Evolutionary conservation across 1,139 yeast genomes (phyloP).

Genomic region (Hansenula lynferdii): DNA sequence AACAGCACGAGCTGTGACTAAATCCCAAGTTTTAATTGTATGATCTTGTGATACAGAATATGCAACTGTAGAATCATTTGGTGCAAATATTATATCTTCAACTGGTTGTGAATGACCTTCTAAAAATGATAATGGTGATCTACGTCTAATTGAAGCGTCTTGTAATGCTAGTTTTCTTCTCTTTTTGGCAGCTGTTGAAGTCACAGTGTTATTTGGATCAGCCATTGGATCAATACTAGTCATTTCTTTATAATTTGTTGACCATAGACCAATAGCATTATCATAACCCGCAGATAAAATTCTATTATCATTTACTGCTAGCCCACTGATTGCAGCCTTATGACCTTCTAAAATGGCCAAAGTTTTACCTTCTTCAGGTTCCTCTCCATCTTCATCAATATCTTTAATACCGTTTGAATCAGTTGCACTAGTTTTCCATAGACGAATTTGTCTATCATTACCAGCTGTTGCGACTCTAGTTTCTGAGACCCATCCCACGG

Average conservation of each 20-base stretch:
- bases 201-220: slow-evolving; percentile 38
- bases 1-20: slow-evolving; percentile 74
- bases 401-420: slow-evolving; percentile 35
- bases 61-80: slow-evolving; percentile 69
- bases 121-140: slow-evolving; percentile 73
- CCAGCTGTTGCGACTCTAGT: slow-evolving; percentile 81
- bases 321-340: slow-evolving; percentile 76
- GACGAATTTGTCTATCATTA: slow-evolving; percentile 80
- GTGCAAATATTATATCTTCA: slow-evolving; percentile 75
- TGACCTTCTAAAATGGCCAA: slow-evolving; percentile 86
- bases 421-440: slow-evolving; percentile 71
- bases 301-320: slow-evolving; percentile 53
- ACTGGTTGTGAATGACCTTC: slow-evolving; percentile 86
- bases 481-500: slow-evolving; percentile 73
- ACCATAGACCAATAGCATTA: slow-evolving; percentile 81
- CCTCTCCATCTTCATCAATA: slow-evolving; percentile 42
- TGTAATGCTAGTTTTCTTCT: slow-evolving; percentile 79
- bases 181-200: slow-evolving; percentile 80
- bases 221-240: slow-evolving; percentile 61
- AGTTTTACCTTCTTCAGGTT: slow-evolving; percentile 67
- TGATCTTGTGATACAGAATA: slow-evolving; percentile 97
- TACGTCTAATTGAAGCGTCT: slow-evolving; percentile 72
- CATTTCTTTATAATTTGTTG: slow-evolving; percentile 81
- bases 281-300: slow-evolving; percentile 87
- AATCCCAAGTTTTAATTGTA: slow-evolving; percentile 93